Base-by-base conservation (phyloP, 345 rosid species). In the Angophora floribunda region DNA sequence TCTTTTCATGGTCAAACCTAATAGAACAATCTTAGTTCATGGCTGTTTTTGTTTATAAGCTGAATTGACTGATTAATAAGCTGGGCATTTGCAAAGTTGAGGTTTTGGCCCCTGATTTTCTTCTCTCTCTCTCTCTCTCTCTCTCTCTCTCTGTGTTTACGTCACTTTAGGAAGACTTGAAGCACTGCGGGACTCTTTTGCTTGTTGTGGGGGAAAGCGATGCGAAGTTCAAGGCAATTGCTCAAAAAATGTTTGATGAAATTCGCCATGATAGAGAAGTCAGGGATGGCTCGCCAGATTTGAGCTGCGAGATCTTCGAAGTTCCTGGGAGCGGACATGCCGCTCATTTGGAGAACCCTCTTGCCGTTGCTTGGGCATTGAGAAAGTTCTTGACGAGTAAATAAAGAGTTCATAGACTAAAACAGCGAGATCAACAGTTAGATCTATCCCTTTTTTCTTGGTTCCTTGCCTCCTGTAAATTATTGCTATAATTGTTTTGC, bases 331-430 rank as follows among this genome's bases (percentile, higher is more conserved):
- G 95, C 41, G 98, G 99, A 47, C 99, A 97, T 80, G 99, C 97
- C 52, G 96, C 93, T 19, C 99, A 97, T 93, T 89, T 97, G 87
- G 99, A 97, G 93, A 94, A 93, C 88, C 99, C 99, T 88, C 97
- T 96, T 1, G 79, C 88, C 2, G 26, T 96, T 70, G 90, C 95
- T 49, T 89, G 91, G 51, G 90, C 95, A 50, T 87, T 97, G 70
- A 92, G 98, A 88, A 91, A 91, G 88, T 97, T 96, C 92, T 78
- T 95, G 80, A 90, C 89, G 91, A 85, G 67, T 91, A 14, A 63
- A 89, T 12, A 65, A 82, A 59, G 86, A 86, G 61, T 47, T 51
- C 65, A 10, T 17, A 13, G 6, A 52, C 82, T 21, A 4, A 55
- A 52, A 50, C 28, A 17, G 50, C 50, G 16, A 28, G 49, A 28